Evolutionary conservation across 345 rosid species (phyloP).

Genomic region (Corymbia maculata): DNA sequence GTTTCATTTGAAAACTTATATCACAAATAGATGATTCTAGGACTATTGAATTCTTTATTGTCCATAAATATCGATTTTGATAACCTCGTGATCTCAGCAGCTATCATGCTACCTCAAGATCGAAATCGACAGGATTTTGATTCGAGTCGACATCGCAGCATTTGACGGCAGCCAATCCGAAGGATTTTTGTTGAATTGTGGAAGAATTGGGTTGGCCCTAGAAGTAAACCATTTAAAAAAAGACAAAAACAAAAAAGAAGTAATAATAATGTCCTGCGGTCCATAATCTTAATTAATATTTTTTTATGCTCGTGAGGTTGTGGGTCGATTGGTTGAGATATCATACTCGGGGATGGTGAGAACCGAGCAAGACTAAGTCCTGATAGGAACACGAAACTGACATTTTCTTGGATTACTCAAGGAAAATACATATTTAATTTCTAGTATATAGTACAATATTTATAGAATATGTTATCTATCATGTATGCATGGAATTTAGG

Average conservation of each 20-base stretch:
- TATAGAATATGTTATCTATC: neutral
- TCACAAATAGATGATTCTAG: neutral
- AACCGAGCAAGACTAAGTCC: neutral
- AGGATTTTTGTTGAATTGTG: neutral
- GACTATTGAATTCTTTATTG: neutral
- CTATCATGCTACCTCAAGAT: neutral
- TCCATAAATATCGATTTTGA: neutral
- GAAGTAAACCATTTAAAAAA: neutral
- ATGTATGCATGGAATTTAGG: neutral
- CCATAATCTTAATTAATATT: neutral
- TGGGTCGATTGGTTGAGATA: neutral
- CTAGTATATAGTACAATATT: neutral
- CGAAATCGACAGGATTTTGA: neutral
- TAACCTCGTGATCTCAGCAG: neutral
- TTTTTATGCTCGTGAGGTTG: neutral
- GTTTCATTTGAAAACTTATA: neutral
- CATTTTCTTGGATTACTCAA: neutral
- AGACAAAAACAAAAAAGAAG: neutral
- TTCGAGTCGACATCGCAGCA: neutral
- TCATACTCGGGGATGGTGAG: neutral
- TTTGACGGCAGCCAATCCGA: neutral
- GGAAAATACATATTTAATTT: neutral
- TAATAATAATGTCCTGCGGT: neutral
- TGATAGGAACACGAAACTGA: neutral
- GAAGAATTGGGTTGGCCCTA: neutral